Base-by-base conservation (phyloP, 2,329 filamentous ascomycete species). In the Fusarium mundagurra region DNA sequence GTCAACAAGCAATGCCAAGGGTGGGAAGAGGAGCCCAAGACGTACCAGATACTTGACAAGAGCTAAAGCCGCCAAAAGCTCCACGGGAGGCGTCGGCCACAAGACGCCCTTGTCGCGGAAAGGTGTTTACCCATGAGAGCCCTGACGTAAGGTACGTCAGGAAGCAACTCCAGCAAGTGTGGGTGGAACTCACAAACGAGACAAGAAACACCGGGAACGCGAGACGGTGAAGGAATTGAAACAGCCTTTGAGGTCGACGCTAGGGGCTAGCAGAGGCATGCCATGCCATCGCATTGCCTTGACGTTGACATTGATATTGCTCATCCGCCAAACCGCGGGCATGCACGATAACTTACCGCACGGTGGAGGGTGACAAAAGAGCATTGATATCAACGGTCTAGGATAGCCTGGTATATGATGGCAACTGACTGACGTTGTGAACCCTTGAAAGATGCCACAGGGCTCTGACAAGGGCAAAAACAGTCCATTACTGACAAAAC, bases 141-240 rank as follows among this genome's bases (percentile, higher is more conserved):
- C 75, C 76, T 79, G 77, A 79, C 77, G 77, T 79, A 79, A 78
- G 77, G 77, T 70, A 78, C 74, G 67, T 75, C 74, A 71, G 73
- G 66, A 71, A 69, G 66, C 71, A 67, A 64, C 64, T 61, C 67
- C 71, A 75, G 64, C 57, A 62, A 67, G 73, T 73, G 75, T 74
- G 75, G 57, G 73, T 77, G 76, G 76, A 71, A 73, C 76, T 75
- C 76, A 64, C 57, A 61, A 72, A 64, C 69, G 68, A 76, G 70
- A 76, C 76, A 78, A 67, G 74, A 79, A 77, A 78, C 75, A 71
- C 72, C 65, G 72, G 75, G 75, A 79, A 74, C 69, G 69, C 77
- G 75, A 79, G 77, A 78, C 77, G 77, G 77, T 78, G 77, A 78
- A 78, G 74, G 72, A 74, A 78, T 78, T 78, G 77, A 79, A 79